These are phyloP conservation scores for Aspergillus persii DNA, from an alignment of 2,329 filamentous ascomycete genomes.

Conservation along the genomic window DNA sequence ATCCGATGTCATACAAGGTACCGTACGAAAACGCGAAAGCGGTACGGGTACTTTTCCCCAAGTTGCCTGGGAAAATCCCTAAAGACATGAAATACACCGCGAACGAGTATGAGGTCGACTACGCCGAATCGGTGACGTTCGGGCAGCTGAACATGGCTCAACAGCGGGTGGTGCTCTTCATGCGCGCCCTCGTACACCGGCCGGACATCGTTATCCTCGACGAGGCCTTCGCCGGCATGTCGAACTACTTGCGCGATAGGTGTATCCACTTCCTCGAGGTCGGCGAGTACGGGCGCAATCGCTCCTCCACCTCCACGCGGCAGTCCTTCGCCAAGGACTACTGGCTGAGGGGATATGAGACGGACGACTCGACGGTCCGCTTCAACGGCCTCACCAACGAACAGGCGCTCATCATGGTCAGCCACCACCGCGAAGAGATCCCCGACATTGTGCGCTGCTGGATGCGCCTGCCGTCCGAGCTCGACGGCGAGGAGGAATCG, in stretches of 20 bases:
- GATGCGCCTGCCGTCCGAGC: constrained; percentile 68
- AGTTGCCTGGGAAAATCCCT: constrained; percentile 1
- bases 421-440: constrained; percentile 86
- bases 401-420: constrained; percentile 89
- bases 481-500: constrained; percentile 16
- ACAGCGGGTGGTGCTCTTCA: constrained; percentile 81
- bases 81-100: constrained; percentile 4
- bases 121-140: constrained; percentile 76
- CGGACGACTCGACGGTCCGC: constrained; percentile 12
- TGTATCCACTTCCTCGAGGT: constrained; percentile 76
- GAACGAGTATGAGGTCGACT: constrained; percentile 46
- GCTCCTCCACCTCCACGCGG: constrained; percentile 19
- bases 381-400: constrained; percentile 59
- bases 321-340: constrained; percentile 8
- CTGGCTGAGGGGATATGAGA: constrained; percentile 14
- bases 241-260: constrained; percentile 76
- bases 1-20: too few relatives aligned
- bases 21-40: too few relatives aligned
- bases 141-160: constrained; percentile 52
- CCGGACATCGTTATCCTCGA: constrained; percentile 82
- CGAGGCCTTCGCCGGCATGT: constrained; percentile 85
- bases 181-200: constrained; percentile 76
- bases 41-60: constrained; percentile 16
- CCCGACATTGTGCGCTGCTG: constrained; percentile 79
- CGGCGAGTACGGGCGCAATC: constrained; percentile 54